A percentile compares a stretch with the other conserved stretches of the same genome.
phyloP scores from a whole-genome alignment of 2,329 filamentous ascomycete species.

The Aspergillus tamarii region DNA sequence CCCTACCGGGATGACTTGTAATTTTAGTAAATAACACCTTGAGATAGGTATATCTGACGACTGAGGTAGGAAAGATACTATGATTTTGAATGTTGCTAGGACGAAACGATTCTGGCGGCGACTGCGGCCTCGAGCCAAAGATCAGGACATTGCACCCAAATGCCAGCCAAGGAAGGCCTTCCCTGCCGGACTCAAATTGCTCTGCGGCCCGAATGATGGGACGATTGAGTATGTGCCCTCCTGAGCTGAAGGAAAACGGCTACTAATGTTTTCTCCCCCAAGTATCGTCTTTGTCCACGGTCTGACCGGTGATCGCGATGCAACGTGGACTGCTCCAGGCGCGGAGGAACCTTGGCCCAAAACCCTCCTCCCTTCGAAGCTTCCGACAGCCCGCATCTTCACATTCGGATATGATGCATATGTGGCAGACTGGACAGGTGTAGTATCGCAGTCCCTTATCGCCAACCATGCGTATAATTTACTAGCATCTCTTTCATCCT shows the following conservation, averaged over 20 bases:
- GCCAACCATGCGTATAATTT: background rate
- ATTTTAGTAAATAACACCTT: background rate
- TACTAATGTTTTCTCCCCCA: background rate
- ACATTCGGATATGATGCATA: conserved; percentile 22
- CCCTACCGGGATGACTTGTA: background rate
- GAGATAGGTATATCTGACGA: background rate
- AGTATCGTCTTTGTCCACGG: conserved; percentile 20
- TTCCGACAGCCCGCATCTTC: conserved; percentile 14
- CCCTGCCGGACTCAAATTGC: background rate
- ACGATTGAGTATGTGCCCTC: background rate
- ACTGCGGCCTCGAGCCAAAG: background rate
- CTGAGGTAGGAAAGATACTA: background rate
- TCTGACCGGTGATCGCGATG: conserved; percentile 21
- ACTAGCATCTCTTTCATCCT: conserved; percentile 22
- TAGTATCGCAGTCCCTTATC: background rate
- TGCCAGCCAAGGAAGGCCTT: background rate
- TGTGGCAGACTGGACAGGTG: conserved; percentile 4
- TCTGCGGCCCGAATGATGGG: background rate
- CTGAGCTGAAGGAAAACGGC: background rate
- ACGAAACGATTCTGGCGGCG: background rate
- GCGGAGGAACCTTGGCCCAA: conserved; percentile 16
- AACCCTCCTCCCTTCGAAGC: conserved; percentile 16
- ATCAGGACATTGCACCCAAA: background rate
- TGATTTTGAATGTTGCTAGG: background rate
- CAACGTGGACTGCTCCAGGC: conserved; percentile 20